Conservation (phyloP, 2,329 filamentous ascomycete genomes). For the Laburnicola sp. region DNA sequence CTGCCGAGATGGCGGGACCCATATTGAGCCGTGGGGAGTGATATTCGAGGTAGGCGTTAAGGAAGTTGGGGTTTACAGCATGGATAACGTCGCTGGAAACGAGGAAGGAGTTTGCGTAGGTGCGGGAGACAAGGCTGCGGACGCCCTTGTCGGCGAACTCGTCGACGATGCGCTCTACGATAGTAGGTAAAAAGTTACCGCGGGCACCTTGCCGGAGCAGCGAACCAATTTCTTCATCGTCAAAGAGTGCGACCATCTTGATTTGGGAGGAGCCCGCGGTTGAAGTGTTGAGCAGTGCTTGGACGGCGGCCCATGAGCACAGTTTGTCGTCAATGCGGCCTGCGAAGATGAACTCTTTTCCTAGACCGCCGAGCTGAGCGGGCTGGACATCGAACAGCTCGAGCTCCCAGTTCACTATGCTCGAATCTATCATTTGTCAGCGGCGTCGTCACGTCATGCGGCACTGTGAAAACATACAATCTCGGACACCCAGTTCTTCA, state of each 20-base stretch:
- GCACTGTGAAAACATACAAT: constrained; percentile 48
- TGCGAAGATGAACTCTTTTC: constrained; percentile 92
- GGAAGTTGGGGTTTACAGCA: constrained; percentile 93
- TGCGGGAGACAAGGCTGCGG: constrained; percentile 69
- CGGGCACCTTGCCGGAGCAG: constrained; percentile 85
- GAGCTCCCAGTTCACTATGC: constrained; percentile 93
- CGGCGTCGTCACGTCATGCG: not conserved
- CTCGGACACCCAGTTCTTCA: constrained; percentile 71
- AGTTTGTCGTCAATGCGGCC: constrained; percentile 97
- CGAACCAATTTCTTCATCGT: constrained; percentile 95
- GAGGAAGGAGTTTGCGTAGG: constrained; percentile 89
- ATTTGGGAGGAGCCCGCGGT: constrained; percentile 66
- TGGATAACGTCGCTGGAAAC: constrained; percentile 92
- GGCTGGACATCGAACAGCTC: constrained; percentile 92
- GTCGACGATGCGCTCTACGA: constrained; percentile 81
- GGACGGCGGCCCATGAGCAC: constrained; percentile 88
- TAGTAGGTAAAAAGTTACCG: constrained; percentile 82
- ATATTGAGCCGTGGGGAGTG: constrained; percentile 89
- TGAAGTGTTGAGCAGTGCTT: constrained; percentile 71
- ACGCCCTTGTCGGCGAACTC: constrained; percentile 55
- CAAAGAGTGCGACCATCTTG: constrained; percentile 91
- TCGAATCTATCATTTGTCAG: constrained; percentile 52
- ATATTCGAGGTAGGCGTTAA: constrained; percentile 76
- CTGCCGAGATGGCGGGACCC: constrained; percentile 76
- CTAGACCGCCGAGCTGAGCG: constrained; percentile 78